A percentile compares a stretch with the other conserved stretches of the same genome.
phyloP scores from a whole-genome alignment of 257 asterid species.

The Coffea canephora region DNA sequence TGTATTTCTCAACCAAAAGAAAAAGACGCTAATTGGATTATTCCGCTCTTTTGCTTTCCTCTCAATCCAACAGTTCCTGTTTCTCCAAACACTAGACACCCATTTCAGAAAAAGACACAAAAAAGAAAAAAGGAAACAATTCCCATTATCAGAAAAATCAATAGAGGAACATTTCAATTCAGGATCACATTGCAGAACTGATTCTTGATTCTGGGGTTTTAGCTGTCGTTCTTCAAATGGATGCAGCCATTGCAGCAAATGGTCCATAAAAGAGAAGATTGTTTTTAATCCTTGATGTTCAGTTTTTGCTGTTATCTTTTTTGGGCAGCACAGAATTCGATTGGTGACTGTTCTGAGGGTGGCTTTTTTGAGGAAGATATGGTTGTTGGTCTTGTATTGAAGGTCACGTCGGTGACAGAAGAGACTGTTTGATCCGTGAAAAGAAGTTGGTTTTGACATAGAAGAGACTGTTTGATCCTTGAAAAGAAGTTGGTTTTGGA shows the following conservation, averaged over 20 bases:
- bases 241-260: conserved; percentile 25
- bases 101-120: conserved; percentile 7
- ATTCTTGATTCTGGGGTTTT: conserved; percentile 9
- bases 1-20: conserved; percentile 20
- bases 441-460: not conserved
- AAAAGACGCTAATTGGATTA: conserved; percentile 23
- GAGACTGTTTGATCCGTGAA: conserved; percentile 36
- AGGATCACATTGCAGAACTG: not conserved
- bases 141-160: not conserved
- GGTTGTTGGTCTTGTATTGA: conserved; percentile 29
- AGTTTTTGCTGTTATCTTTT: conserved; percentile 2
- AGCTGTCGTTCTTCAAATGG: conserved; percentile 13
- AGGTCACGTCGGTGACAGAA: conserved; percentile 27
- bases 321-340: not conserved
- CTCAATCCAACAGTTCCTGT: conserved; percentile 35
- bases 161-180: not conserved
- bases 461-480: conserved; percentile 36
- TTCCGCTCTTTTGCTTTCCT: conserved; percentile 26
- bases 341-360: conserved; percentile 8
- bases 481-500: conserved; percentile 1
- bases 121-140: not conserved
- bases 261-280: conserved; percentile 9
- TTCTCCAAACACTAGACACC: conserved; percentile 18
- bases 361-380: conserved; percentile 9
- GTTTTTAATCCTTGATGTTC: conserved; percentile 6